Conservation (phyloP, 805 yeast species). For the Wickerhamomyces sydowiorum region DNA sequence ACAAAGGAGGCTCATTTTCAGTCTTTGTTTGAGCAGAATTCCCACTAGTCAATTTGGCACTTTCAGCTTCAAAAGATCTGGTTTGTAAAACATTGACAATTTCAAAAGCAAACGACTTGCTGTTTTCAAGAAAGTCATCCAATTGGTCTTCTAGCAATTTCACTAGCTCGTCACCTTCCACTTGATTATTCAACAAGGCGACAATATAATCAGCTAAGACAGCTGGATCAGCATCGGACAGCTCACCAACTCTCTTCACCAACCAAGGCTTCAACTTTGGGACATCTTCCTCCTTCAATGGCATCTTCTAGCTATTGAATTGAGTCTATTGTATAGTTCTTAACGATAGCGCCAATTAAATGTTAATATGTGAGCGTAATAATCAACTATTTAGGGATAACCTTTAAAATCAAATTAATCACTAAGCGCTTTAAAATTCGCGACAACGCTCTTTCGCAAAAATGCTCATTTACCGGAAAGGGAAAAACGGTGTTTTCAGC, state of each 20-base stretch:
- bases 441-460: too few species aligned
- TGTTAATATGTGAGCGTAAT: too few species aligned
- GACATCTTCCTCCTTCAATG: constrained; percentile 8
- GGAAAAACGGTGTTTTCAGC: too few species aligned
- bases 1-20: constrained; percentile 3
- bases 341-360: not conserved
- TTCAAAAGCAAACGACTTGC: constrained; percentile 18
- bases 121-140: constrained; percentile 31
- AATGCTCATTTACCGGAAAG: too few species aligned
- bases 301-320: constrained; percentile 2
- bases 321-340: not conserved
- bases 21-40: not conserved
- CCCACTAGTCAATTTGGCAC: not conserved
- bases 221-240: constrained; percentile 35
- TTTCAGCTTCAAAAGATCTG: constrained; percentile 6
- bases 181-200: constrained; percentile 33
- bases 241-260: constrained; percentile 11
- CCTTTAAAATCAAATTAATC: too few species aligned
- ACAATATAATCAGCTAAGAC: constrained; percentile 39
- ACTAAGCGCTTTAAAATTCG: too few species aligned
- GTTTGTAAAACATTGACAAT: constrained; percentile 22
- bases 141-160: constrained; percentile 29
- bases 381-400: too few species aligned
- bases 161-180: constrained; percentile 27
- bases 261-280: constrained; percentile 24